Evolutionary conservation across 305 asterid species (phyloP).

Genomic region (Andrographis paniculata): DNA sequence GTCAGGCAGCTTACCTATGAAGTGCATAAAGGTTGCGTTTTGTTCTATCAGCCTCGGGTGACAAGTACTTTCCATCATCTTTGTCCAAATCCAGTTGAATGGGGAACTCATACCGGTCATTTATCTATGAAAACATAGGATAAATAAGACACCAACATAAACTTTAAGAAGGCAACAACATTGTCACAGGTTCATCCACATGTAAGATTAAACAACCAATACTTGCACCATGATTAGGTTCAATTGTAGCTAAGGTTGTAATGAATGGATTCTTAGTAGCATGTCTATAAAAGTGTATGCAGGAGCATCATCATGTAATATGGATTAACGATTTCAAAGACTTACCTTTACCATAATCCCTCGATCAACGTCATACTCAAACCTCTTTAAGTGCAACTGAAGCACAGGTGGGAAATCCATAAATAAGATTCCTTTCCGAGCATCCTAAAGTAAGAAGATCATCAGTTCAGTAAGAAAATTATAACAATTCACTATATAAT

Average conservation of each 20-base stretch:
- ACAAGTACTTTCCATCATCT: slow-evolving; percentile 30
- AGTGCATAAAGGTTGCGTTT: slow-evolving; percentile 32
- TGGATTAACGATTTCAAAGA: not conserved
- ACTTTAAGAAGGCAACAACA: no score
- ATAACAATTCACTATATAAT: no score
- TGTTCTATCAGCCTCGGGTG: slow-evolving; percentile 29
- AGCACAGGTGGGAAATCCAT: slow-evolving; percentile 27
- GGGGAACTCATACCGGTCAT: slow-evolving; percentile 36
- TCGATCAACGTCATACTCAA: slow-evolving; percentile 31
- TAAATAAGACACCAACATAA: not conserved
- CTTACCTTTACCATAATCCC: slow-evolving; percentile 36
- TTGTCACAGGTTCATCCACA: no score
- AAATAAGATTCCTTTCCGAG: slow-evolving; percentile 32
- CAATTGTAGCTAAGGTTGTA: no score
- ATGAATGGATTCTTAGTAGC: no score
- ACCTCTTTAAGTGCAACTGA: slow-evolving; percentile 22
- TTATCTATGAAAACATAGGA: slow-evolving; percentile 18
- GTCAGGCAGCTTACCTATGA: no score
- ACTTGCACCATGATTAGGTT: no score
- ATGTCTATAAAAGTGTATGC: no score
- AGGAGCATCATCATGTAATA: no score
- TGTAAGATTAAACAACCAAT: no score
- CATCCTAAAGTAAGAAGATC: slow-evolving; percentile 28
- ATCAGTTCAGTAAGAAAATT: slow-evolving; percentile 4
- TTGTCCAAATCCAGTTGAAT: slow-evolving; percentile 34